Percentiles rank a stretch among this genome's conserved stretches.
Evolutionary conservation across 2,329 filamentous ascomycete species (phyloP).

Genomic region (Nigrospora oryzae): DNA sequence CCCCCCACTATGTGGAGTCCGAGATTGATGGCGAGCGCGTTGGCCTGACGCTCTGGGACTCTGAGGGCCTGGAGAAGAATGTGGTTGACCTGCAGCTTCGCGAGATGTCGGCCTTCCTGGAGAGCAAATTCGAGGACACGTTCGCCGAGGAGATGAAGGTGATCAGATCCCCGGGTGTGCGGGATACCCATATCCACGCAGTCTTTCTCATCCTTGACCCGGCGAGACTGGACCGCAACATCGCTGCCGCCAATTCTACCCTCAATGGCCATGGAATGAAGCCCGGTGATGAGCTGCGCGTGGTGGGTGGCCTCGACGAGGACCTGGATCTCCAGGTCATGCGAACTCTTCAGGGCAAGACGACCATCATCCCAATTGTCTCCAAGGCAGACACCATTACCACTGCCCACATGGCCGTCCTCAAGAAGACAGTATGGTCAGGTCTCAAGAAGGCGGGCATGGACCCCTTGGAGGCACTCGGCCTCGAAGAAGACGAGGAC

Average conservation of each 20-base stretch:
- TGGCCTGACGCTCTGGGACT: constrained; percentile 93
- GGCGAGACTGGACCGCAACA: constrained; percentile 72
- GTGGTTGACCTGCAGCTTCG: constrained; percentile 90
- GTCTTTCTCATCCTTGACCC: constrained; percentile 91
- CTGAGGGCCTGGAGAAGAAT: constrained; percentile 87
- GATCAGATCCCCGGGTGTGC: constrained; percentile 80
- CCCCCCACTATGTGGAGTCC: constrained; percentile 84
- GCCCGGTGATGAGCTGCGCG: constrained; percentile 38
- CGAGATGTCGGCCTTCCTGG: constrained; percentile 84
- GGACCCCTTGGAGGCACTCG: constrained; percentile 80
- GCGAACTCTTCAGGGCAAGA: constrained; percentile 82
- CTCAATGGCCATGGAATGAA: constrained; percentile 36
- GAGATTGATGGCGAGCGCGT: constrained; percentile 89
- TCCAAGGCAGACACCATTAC: constrained; percentile 96
- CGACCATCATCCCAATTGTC: constrained; percentile 89
- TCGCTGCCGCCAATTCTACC: constrained; percentile 53
- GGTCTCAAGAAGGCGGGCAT: constrained; percentile 79
- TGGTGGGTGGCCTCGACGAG: constrained; percentile 69
- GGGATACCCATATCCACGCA: constrained; percentile 95
- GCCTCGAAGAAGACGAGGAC: constrained; percentile 66
- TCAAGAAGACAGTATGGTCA: constrained; percentile 87
- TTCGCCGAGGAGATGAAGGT: constrained; percentile 98
- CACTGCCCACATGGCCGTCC: constrained; percentile 82
- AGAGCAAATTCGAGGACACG: constrained; percentile 97
- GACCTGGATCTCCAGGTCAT: constrained; percentile 87